A percentile compares a stretch with the other conserved stretches of the same genome.
Conservation (phyloP, 75 land plant genomes). For the Selaginella tamariscina region DNA sequence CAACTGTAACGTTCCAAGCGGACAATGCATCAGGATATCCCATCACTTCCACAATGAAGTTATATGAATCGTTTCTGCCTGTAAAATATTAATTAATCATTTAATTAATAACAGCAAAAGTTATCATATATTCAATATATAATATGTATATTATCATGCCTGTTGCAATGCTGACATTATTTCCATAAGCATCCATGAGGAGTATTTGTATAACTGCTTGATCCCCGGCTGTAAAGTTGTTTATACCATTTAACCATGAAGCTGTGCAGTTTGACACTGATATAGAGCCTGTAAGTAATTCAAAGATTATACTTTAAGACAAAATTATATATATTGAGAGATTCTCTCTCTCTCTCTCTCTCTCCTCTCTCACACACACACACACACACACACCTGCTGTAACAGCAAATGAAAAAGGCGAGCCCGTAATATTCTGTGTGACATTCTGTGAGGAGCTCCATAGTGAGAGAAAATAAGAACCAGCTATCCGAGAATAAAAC, state of each 20-base stretch:
- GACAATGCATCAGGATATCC: not conserved
- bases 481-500: not conserved
- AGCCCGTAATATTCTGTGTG: not conserved
- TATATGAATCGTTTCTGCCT: not conserved
- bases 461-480: not conserved
- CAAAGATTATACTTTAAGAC: not conserved
- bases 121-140: too few species aligned
- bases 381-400: constrained; percentile 7
- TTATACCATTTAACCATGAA: constrained; percentile 7
- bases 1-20: not conserved
- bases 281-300: not conserved
- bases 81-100: too few species aligned
- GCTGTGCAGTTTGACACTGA: constrained; percentile 9
- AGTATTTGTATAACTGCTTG: constrained; percentile 11
- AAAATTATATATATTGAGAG: too few species aligned
- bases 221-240: constrained; percentile 9
- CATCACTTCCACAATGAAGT: not conserved
- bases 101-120: too few species aligned
- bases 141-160: too few species aligned
- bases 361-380: too few species aligned
- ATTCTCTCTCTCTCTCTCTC: too few species aligned
- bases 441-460: not conserved
- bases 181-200: constrained; percentile 13
- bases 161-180: not conserved
- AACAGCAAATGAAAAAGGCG: constrained; percentile 5